Conservation (phyloP, 495 filamentous ascomycete species). For the Immersiella caudata region DNA sequence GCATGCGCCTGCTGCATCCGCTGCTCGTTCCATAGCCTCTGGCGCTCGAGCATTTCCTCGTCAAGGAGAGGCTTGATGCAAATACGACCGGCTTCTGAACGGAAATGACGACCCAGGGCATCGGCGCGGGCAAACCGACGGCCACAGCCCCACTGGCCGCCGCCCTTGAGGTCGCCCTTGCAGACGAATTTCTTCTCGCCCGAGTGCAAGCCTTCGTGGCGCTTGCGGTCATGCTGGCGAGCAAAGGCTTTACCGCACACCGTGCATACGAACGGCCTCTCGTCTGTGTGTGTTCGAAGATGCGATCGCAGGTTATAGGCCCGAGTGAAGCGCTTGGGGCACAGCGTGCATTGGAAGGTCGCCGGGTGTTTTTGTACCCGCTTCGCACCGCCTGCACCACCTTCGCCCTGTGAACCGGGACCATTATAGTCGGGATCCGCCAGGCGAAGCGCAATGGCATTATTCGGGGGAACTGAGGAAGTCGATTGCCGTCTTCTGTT, state of each 20-base stretch:
- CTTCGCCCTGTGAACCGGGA: slow-evolving; percentile 47
- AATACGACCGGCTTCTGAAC: slow-evolving; percentile 90
- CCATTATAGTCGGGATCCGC: slow-evolving; percentile 82
- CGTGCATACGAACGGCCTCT: slow-evolving; percentile 91
- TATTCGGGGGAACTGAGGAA: slow-evolving; percentile 74
- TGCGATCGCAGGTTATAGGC: slow-evolving; percentile 93
- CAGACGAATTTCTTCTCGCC: slow-evolving; percentile 98
- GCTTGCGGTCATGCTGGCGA: slow-evolving; percentile 89
- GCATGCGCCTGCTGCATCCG: slow-evolving; percentile 59
- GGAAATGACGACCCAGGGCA: slow-evolving; percentile 94
- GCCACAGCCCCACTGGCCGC: slow-evolving; percentile 87
- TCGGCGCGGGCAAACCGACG: slow-evolving; percentile 94
- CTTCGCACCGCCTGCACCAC: slow-evolving; percentile 57
- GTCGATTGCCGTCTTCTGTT: slow-evolving; percentile 79
- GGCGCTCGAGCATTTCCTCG: slow-evolving; percentile 80
- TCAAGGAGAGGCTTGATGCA: slow-evolving; percentile 96
- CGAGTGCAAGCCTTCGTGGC: slow-evolving; percentile 87
- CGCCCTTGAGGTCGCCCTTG: slow-evolving; percentile 81
- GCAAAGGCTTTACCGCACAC: slow-evolving; percentile 97
- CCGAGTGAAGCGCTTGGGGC: slow-evolving; percentile 84
- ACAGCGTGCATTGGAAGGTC: slow-evolving; percentile 84
- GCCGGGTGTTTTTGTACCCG: slow-evolving; percentile 94
- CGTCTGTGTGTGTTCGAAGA: slow-evolving; percentile 88
- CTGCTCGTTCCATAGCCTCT: slow-evolving; percentile 67
- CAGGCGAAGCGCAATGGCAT: slow-evolving; percentile 90